Percentiles rank a stretch among this genome's conserved stretches.
Conservation (phyloP, 139 green algal genomes). For the Volvox reticuliferus region DNA sequence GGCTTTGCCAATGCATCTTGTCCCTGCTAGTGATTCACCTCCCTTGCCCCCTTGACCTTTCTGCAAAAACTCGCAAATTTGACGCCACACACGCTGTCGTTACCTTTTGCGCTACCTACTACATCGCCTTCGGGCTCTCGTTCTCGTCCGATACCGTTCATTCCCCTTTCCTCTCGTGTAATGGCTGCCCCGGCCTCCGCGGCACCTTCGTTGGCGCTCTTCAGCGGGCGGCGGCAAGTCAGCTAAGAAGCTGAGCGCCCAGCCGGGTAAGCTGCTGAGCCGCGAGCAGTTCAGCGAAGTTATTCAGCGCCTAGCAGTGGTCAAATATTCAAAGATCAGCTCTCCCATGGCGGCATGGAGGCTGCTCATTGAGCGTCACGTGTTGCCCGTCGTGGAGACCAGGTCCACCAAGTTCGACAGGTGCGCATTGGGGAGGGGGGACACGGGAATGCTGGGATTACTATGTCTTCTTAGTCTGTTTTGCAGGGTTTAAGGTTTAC, state of each 20-base stretch:
- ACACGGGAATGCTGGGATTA: too few species aligned
- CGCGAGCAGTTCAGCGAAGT: constrained; percentile 50
- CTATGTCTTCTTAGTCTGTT: too few species aligned
- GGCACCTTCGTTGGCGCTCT: too few species aligned
- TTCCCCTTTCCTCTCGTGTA: background rate
- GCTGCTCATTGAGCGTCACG: constrained; percentile 69
- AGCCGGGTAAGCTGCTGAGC: constrained; percentile 39
- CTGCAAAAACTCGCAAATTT: background rate
- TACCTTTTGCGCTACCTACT: background rate
- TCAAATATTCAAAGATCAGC: constrained; percentile 67
- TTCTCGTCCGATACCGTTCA: background rate
- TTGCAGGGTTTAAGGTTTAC: too few species aligned
- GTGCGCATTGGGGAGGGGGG: background rate
- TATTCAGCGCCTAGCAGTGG: constrained; percentile 48
- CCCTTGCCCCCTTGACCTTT: too few species aligned
- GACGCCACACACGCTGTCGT: background rate
- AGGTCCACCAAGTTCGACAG: constrained; percentile 51
- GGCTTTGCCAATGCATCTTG: too few species aligned
- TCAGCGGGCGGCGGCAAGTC: background rate
- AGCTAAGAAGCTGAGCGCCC: constrained; percentile 35
- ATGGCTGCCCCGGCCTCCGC: too few species aligned
- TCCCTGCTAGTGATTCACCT: too few species aligned
- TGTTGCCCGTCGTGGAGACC: constrained; percentile 62
- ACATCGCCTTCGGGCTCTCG: background rate
- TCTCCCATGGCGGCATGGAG: constrained; percentile 61